Evolutionary conservation across 768 basidiomycete species (phyloP).

Genomic region (Filobasidium wieringae): DNA sequence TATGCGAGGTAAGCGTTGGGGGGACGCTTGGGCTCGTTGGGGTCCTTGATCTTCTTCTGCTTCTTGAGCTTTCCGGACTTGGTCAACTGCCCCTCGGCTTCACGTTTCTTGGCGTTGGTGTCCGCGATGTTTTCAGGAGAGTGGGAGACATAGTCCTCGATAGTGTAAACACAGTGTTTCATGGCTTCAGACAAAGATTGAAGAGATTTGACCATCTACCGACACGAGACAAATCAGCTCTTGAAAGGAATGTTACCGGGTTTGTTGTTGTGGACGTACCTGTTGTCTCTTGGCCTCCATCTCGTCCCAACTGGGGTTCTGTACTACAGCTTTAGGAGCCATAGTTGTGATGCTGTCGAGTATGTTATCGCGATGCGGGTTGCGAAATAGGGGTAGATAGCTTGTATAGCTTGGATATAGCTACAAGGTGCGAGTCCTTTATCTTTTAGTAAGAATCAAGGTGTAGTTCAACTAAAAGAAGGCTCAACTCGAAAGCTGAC

Average conservation of each 20-base stretch:
- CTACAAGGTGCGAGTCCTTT: no score
- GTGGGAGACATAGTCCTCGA: constrained; percentile 29
- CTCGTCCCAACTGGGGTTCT: constrained; percentile 23
- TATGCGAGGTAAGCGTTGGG: constrained; percentile 85
- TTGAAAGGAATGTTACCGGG: neutral
- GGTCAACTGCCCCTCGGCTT: neutral
- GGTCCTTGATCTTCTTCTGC: constrained; percentile 65
- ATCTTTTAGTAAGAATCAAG: no score
- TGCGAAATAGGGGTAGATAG: no score
- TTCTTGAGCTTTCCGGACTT: constrained; percentile 41
- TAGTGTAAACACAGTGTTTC: constrained; percentile 23
- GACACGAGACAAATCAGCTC: neutral
- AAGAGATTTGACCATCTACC: constrained; percentile 35
- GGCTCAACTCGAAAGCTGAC: neutral
- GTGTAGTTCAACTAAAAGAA: no score
- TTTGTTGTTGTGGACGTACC: constrained; percentile 11
- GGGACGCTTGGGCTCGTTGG: constrained; percentile 87
- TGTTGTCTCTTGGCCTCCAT: constrained; percentile 34
- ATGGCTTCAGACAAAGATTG: constrained; percentile 29
- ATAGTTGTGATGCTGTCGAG: neutral
- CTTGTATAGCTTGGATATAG: no score
- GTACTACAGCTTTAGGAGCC: neutral
- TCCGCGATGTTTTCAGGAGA: constrained; percentile 14
- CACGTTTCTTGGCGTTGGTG: neutral
- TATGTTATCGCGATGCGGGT: no score